Conservation (phyloP, 441 rosid species). For the Euphorbia celastroides region DNA sequence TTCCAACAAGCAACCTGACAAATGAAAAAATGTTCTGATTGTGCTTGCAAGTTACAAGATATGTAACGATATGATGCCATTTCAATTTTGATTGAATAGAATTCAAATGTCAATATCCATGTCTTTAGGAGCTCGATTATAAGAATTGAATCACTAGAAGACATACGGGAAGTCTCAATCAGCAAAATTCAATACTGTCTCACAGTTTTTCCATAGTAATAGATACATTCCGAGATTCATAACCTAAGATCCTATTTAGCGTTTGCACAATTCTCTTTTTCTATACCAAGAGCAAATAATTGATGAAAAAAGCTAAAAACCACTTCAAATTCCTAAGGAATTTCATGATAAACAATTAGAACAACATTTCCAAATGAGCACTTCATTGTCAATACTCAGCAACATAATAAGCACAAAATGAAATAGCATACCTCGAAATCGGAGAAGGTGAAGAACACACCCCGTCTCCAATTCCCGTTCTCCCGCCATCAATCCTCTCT, state of each 20-base stretch:
- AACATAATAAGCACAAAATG: neutral
- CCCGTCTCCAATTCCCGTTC: constrained; percentile 21
- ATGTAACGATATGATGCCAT: neutral
- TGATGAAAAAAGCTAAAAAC: too few relatives aligned
- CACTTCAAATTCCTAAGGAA: neutral
- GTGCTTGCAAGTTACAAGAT: too few relatives aligned
- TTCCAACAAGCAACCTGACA: too few relatives aligned
- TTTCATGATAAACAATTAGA: neutral
- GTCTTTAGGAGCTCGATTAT: neutral
- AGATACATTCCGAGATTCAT: too few relatives aligned
- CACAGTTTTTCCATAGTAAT: too few relatives aligned
- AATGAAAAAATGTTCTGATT: too few relatives aligned
- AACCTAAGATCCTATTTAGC: too few relatives aligned
- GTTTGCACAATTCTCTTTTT: too few relatives aligned
- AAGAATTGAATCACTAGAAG: neutral
- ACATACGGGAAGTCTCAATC: too few relatives aligned
- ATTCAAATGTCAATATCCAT: neutral
- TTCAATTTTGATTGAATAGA: neutral
- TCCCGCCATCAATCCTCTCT: constrained; percentile 26
- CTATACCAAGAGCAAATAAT: too few relatives aligned
- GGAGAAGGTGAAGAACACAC: constrained; percentile 31
- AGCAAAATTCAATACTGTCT: too few relatives aligned
- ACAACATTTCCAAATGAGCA: neutral
- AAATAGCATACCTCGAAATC: constrained; percentile 32
- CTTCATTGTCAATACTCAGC: neutral